phyloP scores from a whole-genome alignment of 1,284 basidiomycete species.

The Ganoderma resinaceum region DNA sequence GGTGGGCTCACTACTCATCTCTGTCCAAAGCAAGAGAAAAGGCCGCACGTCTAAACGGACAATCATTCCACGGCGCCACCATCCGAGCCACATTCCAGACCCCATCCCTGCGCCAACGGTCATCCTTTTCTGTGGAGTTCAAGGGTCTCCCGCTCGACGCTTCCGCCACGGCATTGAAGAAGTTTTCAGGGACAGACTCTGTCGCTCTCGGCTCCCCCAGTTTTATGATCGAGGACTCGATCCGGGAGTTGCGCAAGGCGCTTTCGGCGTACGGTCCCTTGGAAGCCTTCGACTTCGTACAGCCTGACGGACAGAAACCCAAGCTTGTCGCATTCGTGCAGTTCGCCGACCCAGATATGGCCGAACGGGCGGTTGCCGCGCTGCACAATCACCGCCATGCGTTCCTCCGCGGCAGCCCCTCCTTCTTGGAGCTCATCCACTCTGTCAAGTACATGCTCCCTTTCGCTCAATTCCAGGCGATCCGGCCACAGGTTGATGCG shows the following conservation, averaged over 20 bases:
- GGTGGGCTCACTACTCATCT: constrained; percentile 37
- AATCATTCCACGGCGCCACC: constrained; percentile 28
- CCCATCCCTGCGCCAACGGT: constrained; percentile 29
- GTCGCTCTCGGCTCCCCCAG: constrained; percentile 30
- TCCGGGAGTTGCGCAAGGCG: constrained; percentile 21
- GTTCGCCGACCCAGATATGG: constrained; percentile 35
- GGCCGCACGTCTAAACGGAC: constrained; percentile 29
- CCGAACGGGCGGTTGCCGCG: constrained; percentile 29
- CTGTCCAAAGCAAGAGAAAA: constrained; percentile 30
- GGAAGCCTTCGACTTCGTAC: constrained; percentile 36
- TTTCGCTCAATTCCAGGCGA: constrained; percentile 27
- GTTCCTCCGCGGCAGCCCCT: constrained; percentile 31
- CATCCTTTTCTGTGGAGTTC: constrained; percentile 39
- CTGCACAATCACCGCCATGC: constrained; percentile 30
- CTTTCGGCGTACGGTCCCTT: constrained; percentile 29
- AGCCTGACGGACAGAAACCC: constrained; percentile 15
- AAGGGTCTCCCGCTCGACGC: constrained; percentile 34
- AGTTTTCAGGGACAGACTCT: constrained; percentile 29
- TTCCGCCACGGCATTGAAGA: constrained; percentile 16
- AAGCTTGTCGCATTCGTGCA: constrained; percentile 39
- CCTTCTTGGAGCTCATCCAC: constrained; percentile 39
- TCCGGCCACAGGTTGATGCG: constrained; percentile 42
- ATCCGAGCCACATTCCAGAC: constrained; percentile 33
- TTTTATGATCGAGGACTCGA: constrained; percentile 23
- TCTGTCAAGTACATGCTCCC: constrained; percentile 39